Conservation (phyloP, 2,329 filamentous ascomycete genomes). For the Apiospora hydei region DNA sequence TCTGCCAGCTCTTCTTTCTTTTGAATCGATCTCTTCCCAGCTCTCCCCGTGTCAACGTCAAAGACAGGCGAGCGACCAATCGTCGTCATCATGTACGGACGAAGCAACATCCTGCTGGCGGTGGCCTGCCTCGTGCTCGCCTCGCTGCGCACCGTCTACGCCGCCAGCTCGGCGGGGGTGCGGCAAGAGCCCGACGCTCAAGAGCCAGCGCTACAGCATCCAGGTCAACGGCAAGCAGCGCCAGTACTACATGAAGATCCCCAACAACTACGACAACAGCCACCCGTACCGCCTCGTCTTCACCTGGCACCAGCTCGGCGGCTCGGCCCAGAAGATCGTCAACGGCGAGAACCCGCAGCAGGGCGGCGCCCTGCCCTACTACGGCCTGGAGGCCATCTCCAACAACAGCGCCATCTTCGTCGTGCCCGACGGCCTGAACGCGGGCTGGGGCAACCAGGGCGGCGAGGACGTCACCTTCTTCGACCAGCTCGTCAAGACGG, state of each 20-base stretch:
- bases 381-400: slow-evolving; percentile 42
- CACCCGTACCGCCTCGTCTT: slow-evolving; percentile 48
- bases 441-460: slow-evolving; percentile 45
- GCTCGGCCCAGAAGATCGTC: slow-evolving; percentile 42
- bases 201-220: slow-evolving; percentile 32
- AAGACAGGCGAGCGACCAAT: not conserved
- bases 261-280: slow-evolving; percentile 45
- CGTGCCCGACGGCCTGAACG: slow-evolving; percentile 43
- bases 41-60: no score
- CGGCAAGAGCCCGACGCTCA: slow-evolving; percentile 35
- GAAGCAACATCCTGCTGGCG: slow-evolving; percentile 16
- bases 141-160: slow-evolving; percentile 25
- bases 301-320: slow-evolving; percentile 46
- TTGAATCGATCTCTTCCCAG: not conserved
- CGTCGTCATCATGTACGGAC: slow-evolving; percentile 1
- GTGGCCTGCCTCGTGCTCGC: slow-evolving; percentile 23
- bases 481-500: slow-evolving; percentile 40
- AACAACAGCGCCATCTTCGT: slow-evolving; percentile 44
- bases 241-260: slow-evolving; percentile 42
- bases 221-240: slow-evolving; percentile 43
- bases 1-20: not conserved
- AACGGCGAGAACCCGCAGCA: slow-evolving; percentile 31
- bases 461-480: slow-evolving; percentile 47
- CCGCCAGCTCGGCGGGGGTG: slow-evolving; percentile 35
- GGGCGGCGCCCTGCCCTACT: slow-evolving; percentile 41